Base-by-base conservation (phyloP, 1,139 yeast genomes). In the Zygosaccharomyces sapae region DNA sequence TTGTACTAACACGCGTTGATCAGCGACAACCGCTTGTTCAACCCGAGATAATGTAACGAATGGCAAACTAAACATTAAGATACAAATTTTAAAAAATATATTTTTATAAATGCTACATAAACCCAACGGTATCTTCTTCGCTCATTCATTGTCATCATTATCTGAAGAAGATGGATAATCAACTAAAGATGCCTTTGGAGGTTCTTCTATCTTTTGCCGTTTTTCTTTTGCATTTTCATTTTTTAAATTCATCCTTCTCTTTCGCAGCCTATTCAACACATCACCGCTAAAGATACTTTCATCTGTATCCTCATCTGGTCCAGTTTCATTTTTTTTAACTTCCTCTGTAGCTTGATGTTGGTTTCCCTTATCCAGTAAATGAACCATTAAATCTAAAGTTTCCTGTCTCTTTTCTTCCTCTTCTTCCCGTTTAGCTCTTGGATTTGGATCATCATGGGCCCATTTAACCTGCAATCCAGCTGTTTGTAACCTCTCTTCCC, bases 401-500 rank as follows among this genome's bases (percentile, higher is more conserved):
- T 55, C 56, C 34, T 47, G 36, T 12, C 50, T 50, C 37, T 52
- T 56, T 24, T 55, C 57, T 43, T 72, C 66, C 58, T 76, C 69
- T 49, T 77, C 79, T 46, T 80, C 70, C 41, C 70, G 70, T 55
- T 77, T 76, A 0, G 92, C 85, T 3, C 70, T 71, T 0, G 94
- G 94, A 58, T 83, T 84, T 0, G 95, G 95, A 62, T 87, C 96
- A 47, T 84, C 92, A 49, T 79, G 81, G 0, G 97, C 96, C 97
- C 97, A 92, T 52, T 89, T 75, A 1, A 90, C 79, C 45, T 90
- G 63, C 0, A 86, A 74, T 51, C 86, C 95, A 2, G 62, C 57
- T 6, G 63, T 65, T 24, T 59, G 61, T 29, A 49, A 51, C 8
- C 62, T 47, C 6, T 53, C 55, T 9, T 48, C 56, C 63, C 64